Conservation (phyloP, 2,329 filamentous ascomycete species). For the Cladosporium colombiae region DNA sequence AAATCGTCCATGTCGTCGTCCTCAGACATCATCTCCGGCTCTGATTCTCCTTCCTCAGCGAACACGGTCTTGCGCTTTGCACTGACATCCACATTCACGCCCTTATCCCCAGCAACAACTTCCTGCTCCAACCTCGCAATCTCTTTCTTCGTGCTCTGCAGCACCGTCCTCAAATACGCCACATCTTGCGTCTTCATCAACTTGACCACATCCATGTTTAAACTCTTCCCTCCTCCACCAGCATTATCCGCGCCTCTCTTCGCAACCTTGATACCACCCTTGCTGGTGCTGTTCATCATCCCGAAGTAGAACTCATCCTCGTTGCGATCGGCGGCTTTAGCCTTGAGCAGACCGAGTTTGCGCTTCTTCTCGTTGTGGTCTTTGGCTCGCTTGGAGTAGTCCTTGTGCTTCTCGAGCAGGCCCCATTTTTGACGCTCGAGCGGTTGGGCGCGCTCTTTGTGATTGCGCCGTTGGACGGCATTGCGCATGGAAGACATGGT, state of each 20-base stretch:
- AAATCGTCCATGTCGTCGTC: slow-evolving; percentile 24
- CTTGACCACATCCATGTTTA: slow-evolving; percentile 60
- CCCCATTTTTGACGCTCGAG: slow-evolving; percentile 81
- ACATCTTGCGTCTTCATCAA: slow-evolving; percentile 67
- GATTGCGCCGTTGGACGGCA: slow-evolving; percentile 75
- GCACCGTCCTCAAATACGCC: slow-evolving; percentile 60
- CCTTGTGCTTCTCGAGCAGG: slow-evolving; percentile 93
- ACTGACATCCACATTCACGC: slow-evolving; percentile 40
- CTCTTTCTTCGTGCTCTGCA: slow-evolving; percentile 57
- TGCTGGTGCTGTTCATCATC: slow-evolving; percentile 58
- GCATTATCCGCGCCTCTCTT: slow-evolving; percentile 47
- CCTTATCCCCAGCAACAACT: slow-evolving; percentile 38
- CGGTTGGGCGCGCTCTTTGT: slow-evolving; percentile 87
- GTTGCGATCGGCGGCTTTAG: slow-evolving; percentile 62
- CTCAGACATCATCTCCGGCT: slow-evolving; percentile 10
- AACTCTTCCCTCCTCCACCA: slow-evolving; percentile 36
- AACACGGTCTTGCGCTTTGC: slow-evolving; percentile 42
- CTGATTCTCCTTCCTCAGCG: slow-evolving; percentile 39
- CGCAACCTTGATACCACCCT: slow-evolving; percentile 48
- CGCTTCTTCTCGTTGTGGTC: slow-evolving; percentile 65
- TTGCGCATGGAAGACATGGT: slow-evolving; percentile 61
- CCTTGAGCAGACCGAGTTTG: slow-evolving; percentile 58
- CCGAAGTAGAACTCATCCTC: slow-evolving; percentile 68
- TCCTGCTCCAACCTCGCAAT: slow-evolving; percentile 50
- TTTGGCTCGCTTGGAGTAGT: slow-evolving; percentile 65